Percentiles rank a stretch among this genome's conserved stretches.
Conservation (phyloP, 1,139 yeast species). For the Zhuliangozyma blackwelliae region DNA sequence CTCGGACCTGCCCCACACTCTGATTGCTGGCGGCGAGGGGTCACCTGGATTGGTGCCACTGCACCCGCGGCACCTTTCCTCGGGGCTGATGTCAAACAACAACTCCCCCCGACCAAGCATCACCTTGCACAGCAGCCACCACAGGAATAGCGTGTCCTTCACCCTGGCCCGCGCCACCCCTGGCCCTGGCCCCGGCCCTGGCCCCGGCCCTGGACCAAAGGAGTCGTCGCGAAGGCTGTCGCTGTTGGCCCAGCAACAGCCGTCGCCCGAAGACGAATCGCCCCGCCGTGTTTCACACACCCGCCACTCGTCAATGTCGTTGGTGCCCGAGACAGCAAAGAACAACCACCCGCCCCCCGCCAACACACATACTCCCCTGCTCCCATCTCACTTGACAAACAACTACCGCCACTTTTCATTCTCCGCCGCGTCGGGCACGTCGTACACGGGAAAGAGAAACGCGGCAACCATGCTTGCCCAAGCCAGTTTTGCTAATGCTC, state of each 20-base stretch:
- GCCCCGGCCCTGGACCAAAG: conserved; percentile 1
- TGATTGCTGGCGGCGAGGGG: neutral
- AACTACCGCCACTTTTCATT: conserved; percentile 66
- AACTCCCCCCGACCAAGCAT: conserved; percentile 11
- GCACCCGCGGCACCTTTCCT: neutral
- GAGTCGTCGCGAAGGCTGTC: neutral
- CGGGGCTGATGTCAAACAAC: conserved; percentile 3
- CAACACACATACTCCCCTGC: neutral
- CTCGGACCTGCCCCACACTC: conserved; percentile 2
- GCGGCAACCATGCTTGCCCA: neutral
- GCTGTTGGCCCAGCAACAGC: conserved; percentile 1
- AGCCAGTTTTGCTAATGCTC: conserved; percentile 21
- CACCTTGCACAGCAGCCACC: conserved; percentile 10
- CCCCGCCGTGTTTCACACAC: neutral
- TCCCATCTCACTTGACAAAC: conserved; percentile 9
- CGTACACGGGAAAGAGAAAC: conserved; percentile 52
- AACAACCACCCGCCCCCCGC: conserved; percentile 6
- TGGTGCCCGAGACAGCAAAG: neutral
- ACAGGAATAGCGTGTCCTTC: conserved; percentile 11
- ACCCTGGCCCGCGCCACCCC: conserved; percentile 2
- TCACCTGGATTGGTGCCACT: neutral
- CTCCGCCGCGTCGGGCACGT: conserved; percentile 70
- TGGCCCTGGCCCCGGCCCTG: conserved; percentile 1
- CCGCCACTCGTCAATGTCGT: too few relatives aligned
- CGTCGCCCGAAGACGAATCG: conserved; percentile 1